Conservation (phyloP, 495 filamentous ascomycete genomes). For the Penicillium maclennaniae region DNA sequence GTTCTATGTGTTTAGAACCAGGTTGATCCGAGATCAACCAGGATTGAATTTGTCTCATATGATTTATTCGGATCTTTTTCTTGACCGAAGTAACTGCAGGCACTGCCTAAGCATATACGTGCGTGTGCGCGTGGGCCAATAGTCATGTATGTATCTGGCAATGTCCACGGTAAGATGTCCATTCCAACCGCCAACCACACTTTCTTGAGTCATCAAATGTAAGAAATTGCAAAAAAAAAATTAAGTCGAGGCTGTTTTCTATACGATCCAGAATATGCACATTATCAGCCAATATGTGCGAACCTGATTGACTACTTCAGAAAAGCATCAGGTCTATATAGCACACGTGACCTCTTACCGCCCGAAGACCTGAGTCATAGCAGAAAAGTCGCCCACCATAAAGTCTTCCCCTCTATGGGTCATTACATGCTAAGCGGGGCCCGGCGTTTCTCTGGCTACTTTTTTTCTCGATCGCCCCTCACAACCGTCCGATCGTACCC, state of each 20-base stretch:
- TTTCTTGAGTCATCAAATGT: too few relatives aligned
- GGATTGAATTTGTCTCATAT: neutral
- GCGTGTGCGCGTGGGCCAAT: too few relatives aligned
- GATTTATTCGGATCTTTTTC: neutral
- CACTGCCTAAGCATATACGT: too few relatives aligned
- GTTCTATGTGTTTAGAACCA: neutral
- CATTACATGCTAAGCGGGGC: slow-evolving; percentile 43
- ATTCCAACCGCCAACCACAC: too few relatives aligned
- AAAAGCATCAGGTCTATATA: neutral
- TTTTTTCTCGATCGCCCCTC: slow-evolving; percentile 20
- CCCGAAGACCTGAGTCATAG: slow-evolving; percentile 31
- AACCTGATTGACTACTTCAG: too few relatives aligned
- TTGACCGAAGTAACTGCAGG: too few relatives aligned
- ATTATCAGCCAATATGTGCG: too few relatives aligned
- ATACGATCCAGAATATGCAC: too few relatives aligned
- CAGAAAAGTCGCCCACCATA: slow-evolving; percentile 32
- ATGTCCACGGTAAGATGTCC: too few relatives aligned
- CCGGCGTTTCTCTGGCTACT: slow-evolving; percentile 36
- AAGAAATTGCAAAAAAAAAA: too few relatives aligned
- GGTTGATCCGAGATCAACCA: neutral
- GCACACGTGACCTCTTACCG: slow-evolving; percentile 27
- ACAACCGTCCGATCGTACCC: slow-evolving; percentile 3
- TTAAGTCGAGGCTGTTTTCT: too few relatives aligned
- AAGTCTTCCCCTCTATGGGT: slow-evolving; percentile 40
- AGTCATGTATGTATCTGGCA: too few relatives aligned